phyloP scores from a whole-genome alignment of 345 rosid genomes.

The Nasturtium officinale region DNA sequence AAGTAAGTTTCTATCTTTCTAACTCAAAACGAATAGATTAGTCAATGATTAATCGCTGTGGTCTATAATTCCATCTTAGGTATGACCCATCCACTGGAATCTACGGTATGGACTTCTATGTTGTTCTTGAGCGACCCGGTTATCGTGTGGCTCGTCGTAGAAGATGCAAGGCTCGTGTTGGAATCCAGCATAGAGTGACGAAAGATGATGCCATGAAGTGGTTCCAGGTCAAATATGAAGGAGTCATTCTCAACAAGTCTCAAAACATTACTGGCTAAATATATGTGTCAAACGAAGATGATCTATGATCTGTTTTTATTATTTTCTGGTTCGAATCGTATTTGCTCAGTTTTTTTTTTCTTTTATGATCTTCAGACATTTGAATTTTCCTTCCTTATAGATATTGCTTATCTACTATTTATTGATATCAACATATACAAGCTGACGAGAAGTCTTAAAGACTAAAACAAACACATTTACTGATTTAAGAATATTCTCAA shows the following conservation, averaged over 20 bases:
- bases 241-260: constrained; percentile 63
- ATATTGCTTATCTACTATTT: constrained; percentile 16
- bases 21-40: too few relatives aligned
- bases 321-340: background rate
- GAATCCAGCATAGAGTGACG: constrained; percentile 60
- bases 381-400: constrained; percentile 10
- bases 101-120: constrained; percentile 64
- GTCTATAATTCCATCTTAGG: constrained; percentile 29
- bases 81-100: constrained; percentile 65
- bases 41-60: background rate
- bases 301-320: background rate
- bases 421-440: background rate
- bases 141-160: constrained; percentile 63
- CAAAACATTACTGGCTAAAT: constrained; percentile 43
- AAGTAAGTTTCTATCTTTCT: constrained; percentile 51
- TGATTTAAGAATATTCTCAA: background rate
- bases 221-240: constrained; percentile 67
- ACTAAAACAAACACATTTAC: background rate
- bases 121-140: constrained; percentile 64
- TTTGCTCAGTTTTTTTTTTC: constrained; percentile 30
- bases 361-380: constrained; percentile 17
- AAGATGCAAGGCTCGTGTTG: constrained; percentile 61
- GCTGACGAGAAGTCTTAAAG: background rate
- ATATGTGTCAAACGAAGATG: background rate
- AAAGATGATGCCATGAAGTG: constrained; percentile 70